These are phyloP conservation scores for Scleroderma bovista DNA, from an alignment of 768 basidiomycete genomes.

Conservation along the genomic window DNA sequence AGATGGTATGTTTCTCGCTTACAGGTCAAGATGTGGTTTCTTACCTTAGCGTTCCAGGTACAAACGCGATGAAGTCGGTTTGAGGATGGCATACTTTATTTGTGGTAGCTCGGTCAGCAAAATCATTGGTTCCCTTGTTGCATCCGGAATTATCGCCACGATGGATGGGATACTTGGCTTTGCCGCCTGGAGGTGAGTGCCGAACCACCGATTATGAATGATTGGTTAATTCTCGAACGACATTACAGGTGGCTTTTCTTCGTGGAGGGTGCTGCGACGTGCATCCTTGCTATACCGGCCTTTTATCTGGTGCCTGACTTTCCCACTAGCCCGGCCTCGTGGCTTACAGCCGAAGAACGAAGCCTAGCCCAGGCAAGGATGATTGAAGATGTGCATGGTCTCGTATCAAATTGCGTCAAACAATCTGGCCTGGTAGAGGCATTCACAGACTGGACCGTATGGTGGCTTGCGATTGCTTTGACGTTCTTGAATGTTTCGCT, in stretches of 20 bases:
- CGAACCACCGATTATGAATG: conserved; percentile 4
- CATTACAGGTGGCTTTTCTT: conserved; percentile 42
- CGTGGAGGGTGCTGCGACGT: conserved; percentile 41
- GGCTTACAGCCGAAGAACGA: conserved; percentile 28
- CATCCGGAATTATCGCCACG: conserved; percentile 39
- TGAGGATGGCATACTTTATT: conserved; percentile 35
- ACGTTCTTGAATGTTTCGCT: conserved; percentile 38
- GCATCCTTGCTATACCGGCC: conserved; percentile 40
- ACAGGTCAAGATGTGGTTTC: conserved; percentile 7
- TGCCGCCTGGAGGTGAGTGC: conserved; percentile 45
- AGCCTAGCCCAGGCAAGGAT: conserved; percentile 35
- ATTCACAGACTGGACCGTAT: conserved; percentile 76
- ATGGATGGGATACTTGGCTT: conserved; percentile 47
- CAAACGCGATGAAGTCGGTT: conserved; percentile 19
- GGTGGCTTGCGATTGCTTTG: conserved; percentile 63
- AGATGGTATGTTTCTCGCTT: conserved; percentile 13
- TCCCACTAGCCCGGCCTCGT: conserved; percentile 33
- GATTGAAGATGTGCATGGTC: conserved; percentile 36
- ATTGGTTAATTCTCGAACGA: neutral
- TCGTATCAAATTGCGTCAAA: conserved; percentile 20
- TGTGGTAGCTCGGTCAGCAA: conserved; percentile 50
- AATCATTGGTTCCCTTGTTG: conserved; percentile 49
- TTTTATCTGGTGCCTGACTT: conserved; percentile 48
- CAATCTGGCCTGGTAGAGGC: no score
- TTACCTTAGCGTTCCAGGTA: conserved; percentile 32